Percentiles rank a stretch among this genome's conserved stretches.
Conservation (phyloP, 2,329 filamentous ascomycete species). For the Botrytis cinerea region DNA sequence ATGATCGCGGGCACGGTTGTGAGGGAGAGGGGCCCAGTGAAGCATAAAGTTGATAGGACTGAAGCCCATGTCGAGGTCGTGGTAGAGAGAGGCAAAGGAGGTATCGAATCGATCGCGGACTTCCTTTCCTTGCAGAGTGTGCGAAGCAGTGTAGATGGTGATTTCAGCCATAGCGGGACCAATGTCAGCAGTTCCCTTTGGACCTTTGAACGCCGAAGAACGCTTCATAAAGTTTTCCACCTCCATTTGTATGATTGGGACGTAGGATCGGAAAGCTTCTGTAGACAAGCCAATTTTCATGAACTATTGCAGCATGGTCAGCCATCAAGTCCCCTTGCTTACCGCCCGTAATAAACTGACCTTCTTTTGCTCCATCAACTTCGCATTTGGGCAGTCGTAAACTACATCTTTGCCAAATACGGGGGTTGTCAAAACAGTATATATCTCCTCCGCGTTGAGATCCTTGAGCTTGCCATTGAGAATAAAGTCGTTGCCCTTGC, state of each 20-base stretch:
- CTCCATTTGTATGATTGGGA: constrained; percentile 75
- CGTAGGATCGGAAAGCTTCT: constrained; percentile 73
- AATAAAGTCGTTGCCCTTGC: constrained; percentile 85
- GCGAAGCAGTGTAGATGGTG: constrained; percentile 86
- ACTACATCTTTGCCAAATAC: constrained; percentile 84
- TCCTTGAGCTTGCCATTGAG: constrained; percentile 89
- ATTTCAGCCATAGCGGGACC: constrained; percentile 78
- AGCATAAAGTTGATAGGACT: constrained; percentile 87
- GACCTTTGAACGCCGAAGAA: constrained; percentile 65
- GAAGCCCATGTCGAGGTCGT: constrained; percentile 89
- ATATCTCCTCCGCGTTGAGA: constrained; percentile 88
- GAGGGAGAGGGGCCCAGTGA: constrained; percentile 85
- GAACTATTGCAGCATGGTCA: constrained; percentile 52
- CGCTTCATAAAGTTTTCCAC: constrained; percentile 72
- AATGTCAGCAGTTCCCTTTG: constrained; percentile 70
- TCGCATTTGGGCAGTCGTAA: constrained; percentile 87
- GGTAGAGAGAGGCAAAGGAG: constrained; percentile 78
- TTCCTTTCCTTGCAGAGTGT: constrained; percentile 81
- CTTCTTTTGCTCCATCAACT: constrained; percentile 97
- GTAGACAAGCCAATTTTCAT: constrained; percentile 80
- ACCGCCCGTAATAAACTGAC: constrained; percentile 48
- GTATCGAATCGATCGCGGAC: constrained; percentile 80
- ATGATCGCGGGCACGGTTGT: constrained; percentile 78
- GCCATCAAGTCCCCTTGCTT: constrained; percentile 28
- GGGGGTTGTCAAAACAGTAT: constrained; percentile 71